phyloP scores from a whole-genome alignment of 2,329 filamentous ascomycete species.

The Cryphonectria nitschkei region DNA sequence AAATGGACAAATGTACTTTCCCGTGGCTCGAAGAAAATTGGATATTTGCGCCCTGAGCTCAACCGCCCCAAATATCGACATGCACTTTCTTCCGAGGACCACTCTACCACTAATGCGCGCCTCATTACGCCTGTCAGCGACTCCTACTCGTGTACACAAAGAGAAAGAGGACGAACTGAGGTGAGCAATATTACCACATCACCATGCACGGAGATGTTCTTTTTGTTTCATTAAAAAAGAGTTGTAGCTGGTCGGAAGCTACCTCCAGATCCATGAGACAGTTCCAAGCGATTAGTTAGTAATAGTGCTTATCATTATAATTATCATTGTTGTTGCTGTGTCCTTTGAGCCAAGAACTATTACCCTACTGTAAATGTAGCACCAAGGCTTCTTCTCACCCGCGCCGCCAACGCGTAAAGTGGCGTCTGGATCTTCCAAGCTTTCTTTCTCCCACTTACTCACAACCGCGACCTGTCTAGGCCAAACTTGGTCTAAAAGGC shows the following conservation, averaged over 20 bases:
- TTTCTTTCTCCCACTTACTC: conserved; percentile 10
- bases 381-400: conserved; percentile 1
- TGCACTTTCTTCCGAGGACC: not conserved
- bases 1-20: not conserved
- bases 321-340: not conserved
- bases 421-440: conserved; percentile 13
- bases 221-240: not conserved
- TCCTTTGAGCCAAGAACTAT: not conserved
- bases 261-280: conserved; percentile 14
- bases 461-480: conserved; percentile 3
- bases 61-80: conserved; percentile 1
- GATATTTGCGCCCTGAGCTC: not conserved
- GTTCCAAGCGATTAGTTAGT: not conserved
- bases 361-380: not conserved
- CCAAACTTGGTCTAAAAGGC: conserved; percentile 14
- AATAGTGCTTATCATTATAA: not conserved
- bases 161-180: not conserved
- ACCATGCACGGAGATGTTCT: not conserved
- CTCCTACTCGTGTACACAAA: not conserved
- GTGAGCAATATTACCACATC: not conserved
- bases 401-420: conserved; percentile 27
- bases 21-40: not conserved
- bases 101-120: conserved; percentile 16
- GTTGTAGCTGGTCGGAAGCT: conserved; percentile 15
- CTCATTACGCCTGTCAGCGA: conserved; percentile 15